A percentile compares a stretch with the other conserved stretches of the same genome.
Conservation (phyloP, 345 rosid genomes). For the Citrus hindsii region DNA sequence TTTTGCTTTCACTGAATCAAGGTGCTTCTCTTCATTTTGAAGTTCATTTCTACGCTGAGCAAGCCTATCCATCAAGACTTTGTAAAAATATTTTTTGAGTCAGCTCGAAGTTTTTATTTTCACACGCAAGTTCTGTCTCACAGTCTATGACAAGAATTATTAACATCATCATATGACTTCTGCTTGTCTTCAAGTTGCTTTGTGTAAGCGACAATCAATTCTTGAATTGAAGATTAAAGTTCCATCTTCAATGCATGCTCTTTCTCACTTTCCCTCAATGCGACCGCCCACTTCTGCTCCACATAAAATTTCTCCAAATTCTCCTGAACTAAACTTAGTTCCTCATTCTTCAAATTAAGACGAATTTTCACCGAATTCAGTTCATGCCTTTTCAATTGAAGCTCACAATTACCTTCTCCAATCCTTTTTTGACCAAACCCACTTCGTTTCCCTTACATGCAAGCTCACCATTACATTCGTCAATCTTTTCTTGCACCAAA, state of each 20-base stretch:
- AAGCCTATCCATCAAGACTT: constrained; percentile 1
- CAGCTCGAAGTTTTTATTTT: neutral
- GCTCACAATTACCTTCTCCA: neutral
- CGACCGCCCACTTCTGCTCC: too few species aligned
- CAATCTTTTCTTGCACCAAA: constrained; percentile 1
- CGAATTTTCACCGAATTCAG: too few species aligned
- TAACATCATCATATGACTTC: constrained; percentile 9
- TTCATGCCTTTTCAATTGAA: too few species aligned
- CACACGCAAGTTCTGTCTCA: neutral
- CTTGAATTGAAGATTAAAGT: too few species aligned
- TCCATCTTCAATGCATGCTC: neutral
- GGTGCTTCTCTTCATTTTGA: neutral
- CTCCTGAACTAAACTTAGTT: too few species aligned
- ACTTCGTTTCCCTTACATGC: neutral
- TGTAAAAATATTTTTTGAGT: constrained; percentile 9
- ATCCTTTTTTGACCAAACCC: neutral
- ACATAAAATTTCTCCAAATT: too few species aligned
- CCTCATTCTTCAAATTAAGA: too few species aligned
- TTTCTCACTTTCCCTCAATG: neutral
- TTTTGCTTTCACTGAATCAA: too few species aligned
- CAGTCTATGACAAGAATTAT: constrained; percentile 1
- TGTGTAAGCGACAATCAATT: neutral
- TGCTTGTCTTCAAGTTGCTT: constrained; percentile 12
- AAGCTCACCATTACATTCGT: constrained; percentile 6
- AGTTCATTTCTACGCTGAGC: neutral